Conservation (phyloP, 1,139 yeast genomes). For the Blastobotrys proliferans region DNA sequence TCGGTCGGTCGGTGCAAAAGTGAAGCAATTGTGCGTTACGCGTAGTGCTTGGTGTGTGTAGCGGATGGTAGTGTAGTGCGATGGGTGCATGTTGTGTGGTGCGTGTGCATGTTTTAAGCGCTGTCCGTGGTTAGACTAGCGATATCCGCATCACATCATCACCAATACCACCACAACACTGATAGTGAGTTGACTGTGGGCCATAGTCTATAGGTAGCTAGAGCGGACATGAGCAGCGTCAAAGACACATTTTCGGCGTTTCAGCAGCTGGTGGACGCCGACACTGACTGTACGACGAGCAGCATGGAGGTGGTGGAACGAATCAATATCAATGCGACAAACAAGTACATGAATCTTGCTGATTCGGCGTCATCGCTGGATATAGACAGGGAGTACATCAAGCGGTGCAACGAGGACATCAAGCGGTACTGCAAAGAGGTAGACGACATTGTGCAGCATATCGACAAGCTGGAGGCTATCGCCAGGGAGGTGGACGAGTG, state of each 20-base stretch:
- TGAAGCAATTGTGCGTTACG: too few relatives aligned
- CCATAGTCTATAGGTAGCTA: too few relatives aligned
- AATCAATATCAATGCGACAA: conserved; percentile 29
- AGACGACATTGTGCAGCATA: conserved; percentile 42
- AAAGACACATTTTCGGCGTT: conserved; percentile 15
- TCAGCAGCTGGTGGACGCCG: conserved; percentile 29
- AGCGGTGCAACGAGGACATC: conserved; percentile 20
- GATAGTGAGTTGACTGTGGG: too few relatives aligned
- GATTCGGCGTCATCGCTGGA: conserved; percentile 28
- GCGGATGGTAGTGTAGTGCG: too few relatives aligned
- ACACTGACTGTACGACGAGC: conserved; percentile 31
- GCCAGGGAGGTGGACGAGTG: conserved; percentile 57
- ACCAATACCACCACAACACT: too few relatives aligned
- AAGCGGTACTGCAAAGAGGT: conserved; percentile 18
- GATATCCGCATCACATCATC: too few relatives aligned
- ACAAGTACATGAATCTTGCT: conserved; percentile 29
- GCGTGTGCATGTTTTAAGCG: neutral
- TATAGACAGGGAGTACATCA: conserved; percentile 23
- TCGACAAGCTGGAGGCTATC: conserved; percentile 44
- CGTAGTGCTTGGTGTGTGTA: too few relatives aligned
- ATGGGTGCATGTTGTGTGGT: too few relatives aligned
- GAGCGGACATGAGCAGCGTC: neutral
- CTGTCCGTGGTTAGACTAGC: too few relatives aligned
- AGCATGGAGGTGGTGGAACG: conserved; percentile 35
- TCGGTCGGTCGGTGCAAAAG: too few relatives aligned